A percentile compares a stretch with the other conserved stretches of the same genome.
Conservation (phyloP, 164 flowering plant species). For the Chimonanthus praecox region DNA sequence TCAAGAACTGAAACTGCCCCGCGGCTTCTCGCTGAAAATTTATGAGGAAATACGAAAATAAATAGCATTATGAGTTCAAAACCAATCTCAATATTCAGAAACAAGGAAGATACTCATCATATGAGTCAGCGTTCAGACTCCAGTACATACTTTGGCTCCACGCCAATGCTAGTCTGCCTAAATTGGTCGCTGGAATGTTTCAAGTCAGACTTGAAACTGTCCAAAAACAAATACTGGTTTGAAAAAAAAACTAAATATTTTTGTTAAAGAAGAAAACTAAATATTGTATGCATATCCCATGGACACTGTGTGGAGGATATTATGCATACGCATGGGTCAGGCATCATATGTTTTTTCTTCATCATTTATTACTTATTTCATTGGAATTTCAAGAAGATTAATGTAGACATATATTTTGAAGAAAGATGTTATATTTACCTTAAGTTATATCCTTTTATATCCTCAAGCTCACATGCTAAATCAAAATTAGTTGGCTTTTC, state of each 20-base stretch:
- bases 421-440: too few relatives aligned
- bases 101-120: neutral
- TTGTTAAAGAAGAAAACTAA: neutral
- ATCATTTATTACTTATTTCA: too few relatives aligned
- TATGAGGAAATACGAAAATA: neutral
- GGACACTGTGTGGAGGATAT: neutral
- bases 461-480: too few relatives aligned
- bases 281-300: neutral
- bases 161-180: neutral
- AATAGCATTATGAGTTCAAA: neutral
- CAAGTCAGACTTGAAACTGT: too few relatives aligned
- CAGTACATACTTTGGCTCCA: neutral
- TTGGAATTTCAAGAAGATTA: too few relatives aligned
- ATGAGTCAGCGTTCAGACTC: neutral
- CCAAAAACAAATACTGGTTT: too few relatives aligned
- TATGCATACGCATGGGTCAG: too few relatives aligned
- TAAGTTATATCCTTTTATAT: too few relatives aligned
- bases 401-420: too few relatives aligned
- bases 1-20: constrained; percentile 30
- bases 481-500: too few relatives aligned
- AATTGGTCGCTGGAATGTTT: too few relatives aligned
- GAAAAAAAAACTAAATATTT: neutral
- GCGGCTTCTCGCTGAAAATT: constrained; percentile 56
- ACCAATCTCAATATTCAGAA: neutral
- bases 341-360: too few relatives aligned